Evolutionary conservation across 495 filamentous ascomycete species (phyloP).

Genomic region (Penicillium angulare): DNA sequence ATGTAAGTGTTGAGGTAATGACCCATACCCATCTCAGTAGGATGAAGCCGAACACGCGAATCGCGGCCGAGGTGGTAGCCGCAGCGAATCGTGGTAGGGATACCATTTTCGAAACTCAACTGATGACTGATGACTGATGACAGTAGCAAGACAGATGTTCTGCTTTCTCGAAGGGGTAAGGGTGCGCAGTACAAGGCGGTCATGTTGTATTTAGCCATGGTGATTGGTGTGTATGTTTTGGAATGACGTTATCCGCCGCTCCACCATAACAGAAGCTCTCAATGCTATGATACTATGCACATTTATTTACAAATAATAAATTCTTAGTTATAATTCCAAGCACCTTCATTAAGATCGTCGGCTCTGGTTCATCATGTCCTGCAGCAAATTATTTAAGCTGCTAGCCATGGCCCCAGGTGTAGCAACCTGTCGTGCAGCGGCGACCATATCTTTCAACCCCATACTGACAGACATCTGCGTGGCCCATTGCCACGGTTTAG

Average conservation of each 20-base stretch:
- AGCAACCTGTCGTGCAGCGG: constrained; percentile 29
- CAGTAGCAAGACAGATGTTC: not conserved
- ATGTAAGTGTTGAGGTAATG: not conserved
- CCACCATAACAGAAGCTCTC: too few relatives aligned
- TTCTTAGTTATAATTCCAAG: not conserved
- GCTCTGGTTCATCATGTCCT: constrained; percentile 33
- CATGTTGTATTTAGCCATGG: not conserved
- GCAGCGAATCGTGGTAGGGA: constrained; percentile 24
- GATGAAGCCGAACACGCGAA: constrained; percentile 64
- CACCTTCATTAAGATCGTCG: not conserved
- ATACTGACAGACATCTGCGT: constrained; percentile 54
- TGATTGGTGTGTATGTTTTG: not conserved
- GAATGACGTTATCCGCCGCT: constrained; percentile 6
- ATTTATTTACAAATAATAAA: not conserved
- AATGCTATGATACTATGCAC: too few relatives aligned
- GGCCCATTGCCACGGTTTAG: constrained; percentile 71
- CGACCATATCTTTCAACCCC: constrained; percentile 43
- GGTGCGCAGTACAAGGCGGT: not conserved
- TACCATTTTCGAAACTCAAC: constrained; percentile 20
- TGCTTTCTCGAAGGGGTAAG: not conserved
- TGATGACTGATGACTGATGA: not conserved
- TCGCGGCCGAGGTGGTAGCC: constrained; percentile 55
- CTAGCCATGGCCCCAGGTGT: constrained; percentile 26
- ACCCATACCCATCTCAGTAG: constrained; percentile 83
- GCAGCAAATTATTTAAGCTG: constrained; percentile 30